Percentiles rank a stretch among this genome's conserved stretches.
These are phyloP conservation scores for Hyphopichia buzzinii DNA, from an alignment of 1,139 yeast species.

Conservation along the genomic window DNA sequence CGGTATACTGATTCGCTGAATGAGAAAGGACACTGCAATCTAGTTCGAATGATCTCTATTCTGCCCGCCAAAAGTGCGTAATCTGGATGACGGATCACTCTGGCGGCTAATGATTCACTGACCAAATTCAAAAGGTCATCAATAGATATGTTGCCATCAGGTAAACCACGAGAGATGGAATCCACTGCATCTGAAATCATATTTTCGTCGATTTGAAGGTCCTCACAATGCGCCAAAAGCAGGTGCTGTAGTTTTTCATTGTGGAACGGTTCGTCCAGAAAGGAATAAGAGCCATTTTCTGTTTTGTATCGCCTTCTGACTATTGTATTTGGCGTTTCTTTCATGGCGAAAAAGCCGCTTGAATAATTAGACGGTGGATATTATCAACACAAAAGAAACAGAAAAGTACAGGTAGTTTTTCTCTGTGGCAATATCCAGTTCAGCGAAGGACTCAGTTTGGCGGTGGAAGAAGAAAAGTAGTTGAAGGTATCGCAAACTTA, in stretches of 20 bases:
- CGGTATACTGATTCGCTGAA: constrained; percentile 35
- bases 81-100: constrained; percentile 46
- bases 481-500: too few species aligned
- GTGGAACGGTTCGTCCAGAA: constrained; percentile 9
- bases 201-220: constrained; percentile 19
- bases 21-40: constrained; percentile 18
- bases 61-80: constrained; percentile 49
- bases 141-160: constrained; percentile 24
- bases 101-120: constrained; percentile 46
- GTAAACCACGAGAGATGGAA: constrained; percentile 27
- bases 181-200: constrained; percentile 21
- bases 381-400: too few species aligned
- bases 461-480: too few species aligned
- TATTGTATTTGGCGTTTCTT: not conserved
- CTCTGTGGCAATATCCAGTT: too few species aligned
- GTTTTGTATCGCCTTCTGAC: constrained; percentile 13
- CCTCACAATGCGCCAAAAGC: constrained; percentile 14
- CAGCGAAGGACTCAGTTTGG: too few species aligned
- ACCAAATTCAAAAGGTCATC: constrained; percentile 36
- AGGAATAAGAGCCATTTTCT: constrained; percentile 6
- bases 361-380: too few species aligned
- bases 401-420: too few species aligned
- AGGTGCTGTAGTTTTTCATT: constrained; percentile 12
- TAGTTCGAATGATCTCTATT: constrained; percentile 35
- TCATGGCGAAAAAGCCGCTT: too few species aligned